A percentile compares a stretch with the other conserved stretches of the same genome.
Conservation (phyloP, 371 early-diverging fungal species). For the Mortierella sp. region DNA sequence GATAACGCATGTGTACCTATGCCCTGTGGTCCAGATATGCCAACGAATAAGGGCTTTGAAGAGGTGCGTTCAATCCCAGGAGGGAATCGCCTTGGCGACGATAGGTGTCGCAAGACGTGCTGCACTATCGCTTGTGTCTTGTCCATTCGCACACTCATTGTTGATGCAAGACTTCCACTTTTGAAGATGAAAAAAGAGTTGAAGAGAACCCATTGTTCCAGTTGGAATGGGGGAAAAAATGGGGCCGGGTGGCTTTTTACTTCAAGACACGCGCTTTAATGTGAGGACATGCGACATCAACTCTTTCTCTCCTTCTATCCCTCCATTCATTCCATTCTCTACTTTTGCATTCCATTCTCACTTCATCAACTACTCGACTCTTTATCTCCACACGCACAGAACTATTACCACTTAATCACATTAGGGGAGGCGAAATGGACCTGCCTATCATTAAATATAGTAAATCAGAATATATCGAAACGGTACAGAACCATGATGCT, state of each 20-base stretch:
- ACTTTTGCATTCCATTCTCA: neutral
- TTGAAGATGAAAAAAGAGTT: neutral
- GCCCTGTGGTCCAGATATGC: slow-evolving; percentile 85
- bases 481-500: slow-evolving; percentile 62
- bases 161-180: neutral
- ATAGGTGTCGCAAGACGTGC: slow-evolving; percentile 40
- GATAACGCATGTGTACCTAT: slow-evolving; percentile 60
- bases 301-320: neutral
- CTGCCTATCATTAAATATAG: slow-evolving; percentile 72
- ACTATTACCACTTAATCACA: too few species aligned
- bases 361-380: too few species aligned
- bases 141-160: slow-evolving; percentile 30
- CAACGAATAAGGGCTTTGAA: slow-evolving; percentile 73
- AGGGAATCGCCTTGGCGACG: slow-evolving; percentile 33
- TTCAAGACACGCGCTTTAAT: too few species aligned
- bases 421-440: slow-evolving; percentile 69
- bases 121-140: slow-evolving; percentile 44
- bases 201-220: neutral
- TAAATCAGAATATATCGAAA: slow-evolving; percentile 86
- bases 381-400: too few species aligned
- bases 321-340: neutral
- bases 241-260: neutral
- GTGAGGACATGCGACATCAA: neutral
- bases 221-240: neutral
- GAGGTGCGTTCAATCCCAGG: slow-evolving; percentile 35